Evolutionary conservation across 495 filamentous ascomycete species (phyloP).

Genomic region (Penicillium coprophilum): DNA sequence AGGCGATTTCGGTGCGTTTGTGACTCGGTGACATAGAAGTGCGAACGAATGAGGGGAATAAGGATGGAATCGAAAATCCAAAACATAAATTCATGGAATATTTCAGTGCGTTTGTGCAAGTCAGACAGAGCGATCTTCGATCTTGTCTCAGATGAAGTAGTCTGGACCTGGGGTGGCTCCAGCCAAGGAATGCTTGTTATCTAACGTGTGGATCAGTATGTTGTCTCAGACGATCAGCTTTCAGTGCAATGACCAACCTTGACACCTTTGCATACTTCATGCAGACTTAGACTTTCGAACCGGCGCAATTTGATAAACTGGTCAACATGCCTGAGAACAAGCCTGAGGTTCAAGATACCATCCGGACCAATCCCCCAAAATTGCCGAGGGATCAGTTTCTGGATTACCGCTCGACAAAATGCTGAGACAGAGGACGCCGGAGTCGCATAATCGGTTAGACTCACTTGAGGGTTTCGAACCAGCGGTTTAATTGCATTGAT

Average conservation of each 20-base stretch:
- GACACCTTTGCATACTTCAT: slow-evolving; percentile 72
- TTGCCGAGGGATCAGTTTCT: slow-evolving; percentile 68
- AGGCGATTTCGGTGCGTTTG: slow-evolving; percentile 74
- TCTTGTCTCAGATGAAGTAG: slow-evolving; percentile 7
- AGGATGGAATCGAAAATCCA: slow-evolving; percentile 90
- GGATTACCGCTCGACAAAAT: slow-evolving; percentile 78
- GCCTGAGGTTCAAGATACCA: slow-evolving; percentile 56
- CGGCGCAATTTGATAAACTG: slow-evolving; percentile 72
- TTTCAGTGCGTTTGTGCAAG: slow-evolving; percentile 69
- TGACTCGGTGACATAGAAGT: slow-evolving; percentile 95
- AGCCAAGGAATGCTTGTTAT: slow-evolving; percentile 73
- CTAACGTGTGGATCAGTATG: slow-evolving; percentile 38
- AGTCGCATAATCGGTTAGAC: slow-evolving; percentile 70
- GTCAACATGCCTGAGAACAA: slow-evolving; percentile 67
- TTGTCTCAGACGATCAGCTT: not conserved
- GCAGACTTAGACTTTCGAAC: slow-evolving; percentile 78
- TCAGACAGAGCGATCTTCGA: slow-evolving; percentile 70
- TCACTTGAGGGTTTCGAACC: slow-evolving; percentile 24
- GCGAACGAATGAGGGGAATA: slow-evolving; percentile 79
- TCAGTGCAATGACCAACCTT: slow-evolving; percentile 53
- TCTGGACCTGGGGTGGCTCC: slow-evolving; percentile 42
- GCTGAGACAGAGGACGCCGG: slow-evolving; percentile 72
- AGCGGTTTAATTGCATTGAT: not conserved
- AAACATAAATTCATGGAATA: slow-evolving; percentile 84
- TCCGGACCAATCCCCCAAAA: slow-evolving; percentile 67